Evolutionary conservation across 352 stramenopile genomes (phyloP).

Genomic region (Phytophthora chlamydospora): DNA sequence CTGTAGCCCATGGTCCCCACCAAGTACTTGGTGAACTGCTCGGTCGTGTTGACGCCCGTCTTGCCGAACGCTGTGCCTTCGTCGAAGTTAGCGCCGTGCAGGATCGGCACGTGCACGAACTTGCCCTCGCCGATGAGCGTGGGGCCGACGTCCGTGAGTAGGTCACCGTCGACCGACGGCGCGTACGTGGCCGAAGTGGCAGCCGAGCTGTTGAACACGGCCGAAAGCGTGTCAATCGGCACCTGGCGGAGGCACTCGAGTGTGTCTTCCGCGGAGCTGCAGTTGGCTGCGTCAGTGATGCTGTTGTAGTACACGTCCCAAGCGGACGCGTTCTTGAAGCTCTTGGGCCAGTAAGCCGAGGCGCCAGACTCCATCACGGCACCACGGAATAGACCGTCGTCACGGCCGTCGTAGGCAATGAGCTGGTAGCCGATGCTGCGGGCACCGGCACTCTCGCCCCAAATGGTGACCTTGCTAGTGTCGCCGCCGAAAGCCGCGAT

Average conservation of each 20-base stretch:
- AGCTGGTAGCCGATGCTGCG: constrained; percentile 40
- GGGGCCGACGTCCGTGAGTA: constrained; percentile 28
- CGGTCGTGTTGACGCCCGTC: constrained; percentile 27
- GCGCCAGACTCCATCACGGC: constrained; percentile 39
- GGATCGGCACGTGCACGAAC: constrained; percentile 39
- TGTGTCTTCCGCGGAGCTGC: constrained; percentile 27
- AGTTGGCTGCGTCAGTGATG: constrained; percentile 31
- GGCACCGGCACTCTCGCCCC: constrained; percentile 85
- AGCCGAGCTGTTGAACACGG: constrained; percentile 33
- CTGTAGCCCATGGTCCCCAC: constrained; percentile 28
- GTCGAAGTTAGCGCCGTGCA: constrained; percentile 37
- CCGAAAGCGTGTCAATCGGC: constrained; percentile 26
- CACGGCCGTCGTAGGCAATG: constrained; percentile 33
- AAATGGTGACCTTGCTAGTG: constrained; percentile 80
- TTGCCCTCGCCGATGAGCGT: constrained; percentile 29
- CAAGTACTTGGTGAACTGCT: constrained; percentile 33
- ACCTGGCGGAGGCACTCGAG: constrained; percentile 37
- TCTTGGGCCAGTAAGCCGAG: constrained; percentile 23
- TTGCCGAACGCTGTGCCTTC: constrained; percentile 39
- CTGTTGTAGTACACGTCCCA: constrained; percentile 36
- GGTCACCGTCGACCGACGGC: constrained; percentile 36
- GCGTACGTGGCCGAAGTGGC: constrained; percentile 19
- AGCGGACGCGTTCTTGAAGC: constrained; percentile 26
- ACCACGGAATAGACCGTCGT: constrained; percentile 33
- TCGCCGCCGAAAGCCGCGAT: constrained; percentile 85